phyloP scores from a whole-genome alignment of 257 asterid species.

The Vinca minor region DNA sequence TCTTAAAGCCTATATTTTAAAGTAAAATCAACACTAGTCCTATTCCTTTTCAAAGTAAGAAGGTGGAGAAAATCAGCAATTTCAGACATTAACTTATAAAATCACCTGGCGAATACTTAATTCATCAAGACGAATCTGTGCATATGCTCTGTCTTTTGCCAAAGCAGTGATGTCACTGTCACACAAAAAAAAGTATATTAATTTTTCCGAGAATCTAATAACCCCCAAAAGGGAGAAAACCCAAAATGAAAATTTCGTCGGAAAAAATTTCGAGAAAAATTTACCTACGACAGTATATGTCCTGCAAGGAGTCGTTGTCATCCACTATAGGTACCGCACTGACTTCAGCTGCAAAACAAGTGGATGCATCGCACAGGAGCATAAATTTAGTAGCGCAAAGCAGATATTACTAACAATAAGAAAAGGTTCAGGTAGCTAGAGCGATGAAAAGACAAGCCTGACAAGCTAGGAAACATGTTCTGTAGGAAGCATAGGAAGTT shows the following conservation, averaged over 20 bases:
- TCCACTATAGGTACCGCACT: slow-evolving; percentile 72
- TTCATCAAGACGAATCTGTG: slow-evolving; percentile 58
- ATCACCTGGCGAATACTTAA: slow-evolving; percentile 56
- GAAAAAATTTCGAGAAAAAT: neutral
- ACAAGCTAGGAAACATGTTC: neutral
- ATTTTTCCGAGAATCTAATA: slow-evolving; percentile 3
- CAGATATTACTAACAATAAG: neutral
- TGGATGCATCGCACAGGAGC: neutral
- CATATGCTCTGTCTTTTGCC: slow-evolving; percentile 64
- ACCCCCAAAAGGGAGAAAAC: neutral
- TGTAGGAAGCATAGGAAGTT: neutral
- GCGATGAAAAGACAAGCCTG: neutral
- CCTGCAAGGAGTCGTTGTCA: slow-evolving; percentile 64
- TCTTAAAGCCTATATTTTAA: neutral
- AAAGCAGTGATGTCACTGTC: slow-evolving; percentile 69
- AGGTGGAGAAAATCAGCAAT: neutral
- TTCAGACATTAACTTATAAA: neutral
- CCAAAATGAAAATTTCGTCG: neutral
- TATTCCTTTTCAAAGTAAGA: neutral
- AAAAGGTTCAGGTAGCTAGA: neutral
- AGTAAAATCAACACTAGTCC: neutral
- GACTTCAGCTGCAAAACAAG: slow-evolving; percentile 47
- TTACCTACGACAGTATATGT: slow-evolving; percentile 65
- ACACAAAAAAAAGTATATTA: slow-evolving; percentile 13
- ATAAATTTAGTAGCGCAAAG: slow-evolving; percentile 6